Evolutionary conservation across 345 rosid species (phyloP), one percentile per base, ranked within the genome.

Genomic region (Gossypium herbaceum): DNA sequence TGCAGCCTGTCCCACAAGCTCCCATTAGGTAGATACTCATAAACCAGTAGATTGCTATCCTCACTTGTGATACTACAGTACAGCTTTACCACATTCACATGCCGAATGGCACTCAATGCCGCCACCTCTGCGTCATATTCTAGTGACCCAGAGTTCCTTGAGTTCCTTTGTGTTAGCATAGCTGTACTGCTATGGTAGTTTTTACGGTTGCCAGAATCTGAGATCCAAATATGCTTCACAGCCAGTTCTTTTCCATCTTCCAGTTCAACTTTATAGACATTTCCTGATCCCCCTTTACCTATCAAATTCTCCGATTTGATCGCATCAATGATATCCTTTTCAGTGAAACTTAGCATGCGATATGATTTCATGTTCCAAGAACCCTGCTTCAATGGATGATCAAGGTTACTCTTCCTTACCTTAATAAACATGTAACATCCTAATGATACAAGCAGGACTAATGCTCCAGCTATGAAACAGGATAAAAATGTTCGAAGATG

Each of bases 1-100:
- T 92, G 98, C 45, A 94, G 79, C 86, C 77, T 74, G 52, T 94
- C 98, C 97, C 98, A 92, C 80, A 94, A 79, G 85, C 97, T 89
- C 47, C 97, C 97, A 63, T 92, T 91, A 2, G 92, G 88, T 73
- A 91, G 64, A 73, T 85, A 94, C 89, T 92, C 97, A 12, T 94
- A 94, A 1, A 94, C 97, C 73, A 94, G 90, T n/a, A 94, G 82
- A 61, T 83, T 86, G 76, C 97, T 86, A 50, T 94, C 97, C 74
- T 92, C 97, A 34, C 91, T 92, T 12, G 93, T 87, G 79, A 92
- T 92, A 83, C 98, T 92, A 70, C 93, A 90, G 58, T 82, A 92
- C 72, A 94, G 68, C 75, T 92, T 94, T 82, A 94, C 97, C 68
- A 94, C 93, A 75, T 94, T 94, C 76, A 88, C 85, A 79, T 94